Percentiles rank a stretch among this genome's conserved stretches.
Conservation (phyloP, 2,329 filamentous ascomycete species). For the Neofusicoccum parvum region DNA sequence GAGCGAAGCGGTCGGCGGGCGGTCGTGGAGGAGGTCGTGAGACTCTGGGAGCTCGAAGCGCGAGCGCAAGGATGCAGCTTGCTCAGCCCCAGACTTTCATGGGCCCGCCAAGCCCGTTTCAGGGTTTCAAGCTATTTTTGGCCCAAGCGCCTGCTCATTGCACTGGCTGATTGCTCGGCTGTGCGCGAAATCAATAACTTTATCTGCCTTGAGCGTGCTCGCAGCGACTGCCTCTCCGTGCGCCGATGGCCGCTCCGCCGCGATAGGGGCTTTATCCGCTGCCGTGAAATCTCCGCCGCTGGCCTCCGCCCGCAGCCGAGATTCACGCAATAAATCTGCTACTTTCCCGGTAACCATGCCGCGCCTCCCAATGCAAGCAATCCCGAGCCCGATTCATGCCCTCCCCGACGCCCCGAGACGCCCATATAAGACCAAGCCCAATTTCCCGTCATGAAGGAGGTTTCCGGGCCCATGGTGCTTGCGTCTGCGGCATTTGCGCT, state of each 20-base stretch:
- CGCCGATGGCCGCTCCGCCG: slow-evolving; percentile 8
- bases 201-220: slow-evolving; percentile 16
- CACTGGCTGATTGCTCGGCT: slow-evolving; percentile 17
- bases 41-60: slow-evolving; percentile 20
- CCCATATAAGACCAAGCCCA: not conserved
- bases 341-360: slow-evolving; percentile 4
- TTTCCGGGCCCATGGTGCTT: slow-evolving; percentile 22
- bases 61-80: slow-evolving; percentile 21
- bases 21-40: slow-evolving; percentile 21
- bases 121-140: slow-evolving; percentile 20
- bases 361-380: slow-evolving; percentile 3
- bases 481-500: slow-evolving; percentile 16
- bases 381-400: slow-evolving; percentile 13
- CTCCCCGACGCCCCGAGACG: slow-evolving; percentile 7
- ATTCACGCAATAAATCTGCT: slow-evolving; percentile 16
- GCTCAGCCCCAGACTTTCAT: slow-evolving; percentile 22
- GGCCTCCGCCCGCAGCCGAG: slow-evolving; percentile 4
- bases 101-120: slow-evolving; percentile 13
- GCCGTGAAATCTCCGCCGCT: slow-evolving; percentile 9
- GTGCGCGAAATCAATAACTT: slow-evolving; percentile 18
- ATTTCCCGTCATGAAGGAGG: slow-evolving; percentile 15
- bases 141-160: slow-evolving; percentile 20
- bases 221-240: not conserved
- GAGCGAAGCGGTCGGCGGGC: slow-evolving; percentile 20
- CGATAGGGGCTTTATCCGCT: slow-evolving; percentile 14